These are phyloP conservation scores for Pseudonitzschia pungens DNA, from an alignment of 108 stramenopile species.

Conservation along the genomic window DNA sequence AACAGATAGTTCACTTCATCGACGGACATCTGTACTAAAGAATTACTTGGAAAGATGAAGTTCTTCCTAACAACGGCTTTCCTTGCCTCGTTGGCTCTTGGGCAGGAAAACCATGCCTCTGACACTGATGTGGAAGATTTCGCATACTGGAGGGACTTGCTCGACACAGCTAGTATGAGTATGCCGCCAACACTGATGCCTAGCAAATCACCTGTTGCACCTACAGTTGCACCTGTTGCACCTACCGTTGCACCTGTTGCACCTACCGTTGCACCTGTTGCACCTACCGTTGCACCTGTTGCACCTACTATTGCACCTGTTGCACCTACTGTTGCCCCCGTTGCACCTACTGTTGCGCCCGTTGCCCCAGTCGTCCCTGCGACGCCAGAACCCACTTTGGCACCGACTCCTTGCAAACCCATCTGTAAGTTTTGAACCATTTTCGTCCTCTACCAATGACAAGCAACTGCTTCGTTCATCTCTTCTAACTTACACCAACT, in stretches of 20 bases:
- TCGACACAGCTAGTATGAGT: not conserved
- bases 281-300: slow-evolving; percentile 13
- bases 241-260: slow-evolving; percentile 9
- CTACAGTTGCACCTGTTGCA: slow-evolving; percentile 6
- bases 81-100: slow-evolving; percentile 12
- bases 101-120: not conserved
- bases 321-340: slow-evolving; percentile 16
- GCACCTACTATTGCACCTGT: slow-evolving; percentile 15
- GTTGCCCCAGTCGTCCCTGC: slow-evolving; percentile 14
- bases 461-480: not conserved
- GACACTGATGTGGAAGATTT: slow-evolving; percentile 9
- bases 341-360: slow-evolving; percentile 14
- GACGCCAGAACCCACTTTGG: slow-evolving; percentile 2
- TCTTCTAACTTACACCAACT: not conserved
- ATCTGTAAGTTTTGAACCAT: not conserved
- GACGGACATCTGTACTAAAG: not conserved
- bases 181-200: not conserved
- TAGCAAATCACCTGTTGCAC: slow-evolving; percentile 10
- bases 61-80: slow-evolving; percentile 5
- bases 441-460: not conserved
- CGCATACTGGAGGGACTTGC: slow-evolving; percentile 14
- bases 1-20: not conserved
- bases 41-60: slow-evolving; percentile 9
- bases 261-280: slow-evolving; percentile 24
- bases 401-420: not conserved